Conservation (phyloP, 768 basidiomycete genomes). For the Tricholoma sp. region DNA sequence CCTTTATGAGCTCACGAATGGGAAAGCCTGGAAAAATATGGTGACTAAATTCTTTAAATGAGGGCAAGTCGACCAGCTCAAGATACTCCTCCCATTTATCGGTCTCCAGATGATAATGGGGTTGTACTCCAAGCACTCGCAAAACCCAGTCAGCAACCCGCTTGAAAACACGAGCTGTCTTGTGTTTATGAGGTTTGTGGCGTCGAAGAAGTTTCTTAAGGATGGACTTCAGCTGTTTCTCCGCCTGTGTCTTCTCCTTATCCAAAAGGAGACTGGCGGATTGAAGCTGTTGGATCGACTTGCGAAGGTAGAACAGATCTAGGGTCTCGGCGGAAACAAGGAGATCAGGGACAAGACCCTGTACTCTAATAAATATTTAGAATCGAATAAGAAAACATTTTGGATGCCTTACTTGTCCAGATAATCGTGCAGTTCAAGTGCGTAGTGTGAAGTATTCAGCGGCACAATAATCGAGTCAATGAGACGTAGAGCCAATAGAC, state of each 20-base stretch:
- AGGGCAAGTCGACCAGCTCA: slow-evolving; percentile 10
- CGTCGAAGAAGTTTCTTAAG: slow-evolving; percentile 32
- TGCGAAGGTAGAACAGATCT: slow-evolving; percentile 41
- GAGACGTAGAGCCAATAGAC: slow-evolving; percentile 57
- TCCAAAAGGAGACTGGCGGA: slow-evolving; percentile 51
- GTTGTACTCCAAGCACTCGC: slow-evolving; percentile 32
- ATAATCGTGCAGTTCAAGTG: slow-evolving; percentile 58
- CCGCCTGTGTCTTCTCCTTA: slow-evolving; percentile 51
- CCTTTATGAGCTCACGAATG: slow-evolving; percentile 45
- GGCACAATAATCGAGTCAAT: slow-evolving; percentile 64
- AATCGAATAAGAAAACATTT: neutral
- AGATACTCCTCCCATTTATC: slow-evolving; percentile 32
- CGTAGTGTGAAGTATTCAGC: slow-evolving; percentile 77
- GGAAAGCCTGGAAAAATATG: slow-evolving; percentile 27
- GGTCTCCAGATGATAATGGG: slow-evolving; percentile 14
- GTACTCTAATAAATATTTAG: slow-evolving; percentile 35
- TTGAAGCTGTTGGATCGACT: slow-evolving; percentile 43
- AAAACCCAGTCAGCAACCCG: slow-evolving; percentile 30
- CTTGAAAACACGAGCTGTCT: slow-evolving; percentile 14
- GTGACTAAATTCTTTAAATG: slow-evolving; percentile 6
- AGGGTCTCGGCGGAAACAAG: slow-evolving; percentile 14
- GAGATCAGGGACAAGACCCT: slow-evolving; percentile 33
- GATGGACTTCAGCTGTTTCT: slow-evolving; percentile 44
- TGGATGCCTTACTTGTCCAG: slow-evolving; percentile 45
- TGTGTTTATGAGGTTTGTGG: slow-evolving; percentile 17